A percentile compares a stretch with the other conserved stretches of the same genome.
These are phyloP conservation scores for Artomyces pyxidatus DNA, from an alignment of 768 basidiomycete genomes.

Conservation along the genomic window DNA sequence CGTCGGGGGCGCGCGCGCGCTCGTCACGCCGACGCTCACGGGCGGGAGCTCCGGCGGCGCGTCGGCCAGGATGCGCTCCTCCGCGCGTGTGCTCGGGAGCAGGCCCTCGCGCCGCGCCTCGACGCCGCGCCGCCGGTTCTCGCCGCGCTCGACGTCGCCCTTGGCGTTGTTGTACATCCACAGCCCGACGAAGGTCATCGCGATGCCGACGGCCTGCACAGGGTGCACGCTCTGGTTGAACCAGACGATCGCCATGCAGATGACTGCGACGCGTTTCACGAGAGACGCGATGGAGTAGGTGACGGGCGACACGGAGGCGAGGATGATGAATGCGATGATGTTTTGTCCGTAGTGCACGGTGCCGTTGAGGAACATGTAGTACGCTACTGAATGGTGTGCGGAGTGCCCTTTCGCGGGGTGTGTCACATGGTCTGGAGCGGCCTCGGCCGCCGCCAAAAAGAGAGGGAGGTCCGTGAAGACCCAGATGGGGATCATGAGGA, in stretches of 20 bases:
- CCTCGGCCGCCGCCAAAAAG: conserved; percentile 38
- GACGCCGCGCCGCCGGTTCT: conserved; percentile 76
- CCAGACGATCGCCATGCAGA: conserved; percentile 96
- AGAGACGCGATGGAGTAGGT: conserved; percentile 98
- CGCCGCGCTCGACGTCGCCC: conserved; percentile 85
- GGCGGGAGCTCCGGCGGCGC: conserved; percentile 24
- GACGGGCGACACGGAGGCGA: conserved; percentile 93
- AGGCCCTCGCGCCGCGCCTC: conserved; percentile 62
- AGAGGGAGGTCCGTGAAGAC: conserved; percentile 75
- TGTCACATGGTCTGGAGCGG: conserved; percentile 32
- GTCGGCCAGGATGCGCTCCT: conserved; percentile 44
- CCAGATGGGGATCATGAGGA: conserved; percentile 97
- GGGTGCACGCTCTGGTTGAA: conserved; percentile 82
- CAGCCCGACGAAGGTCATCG: conserved; percentile 80
- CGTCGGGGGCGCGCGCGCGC: conserved; percentile 1
- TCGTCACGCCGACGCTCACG: not conserved
- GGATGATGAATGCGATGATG: conserved; percentile 94
- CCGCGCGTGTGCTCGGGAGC: conserved; percentile 55
- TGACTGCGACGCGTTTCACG: conserved; percentile 96
- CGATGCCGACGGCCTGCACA: conserved; percentile 85
- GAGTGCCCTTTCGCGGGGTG: conserved; percentile 40
- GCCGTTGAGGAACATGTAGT: conserved; percentile 90
- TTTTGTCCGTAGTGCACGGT: conserved; percentile 96
- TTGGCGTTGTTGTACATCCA: conserved; percentile 97
- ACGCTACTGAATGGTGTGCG: conserved; percentile 54